phyloP scores from a whole-genome alignment of 2,329 filamentous ascomycete genomes.

The Diaporthe citrichinensis region DNA sequence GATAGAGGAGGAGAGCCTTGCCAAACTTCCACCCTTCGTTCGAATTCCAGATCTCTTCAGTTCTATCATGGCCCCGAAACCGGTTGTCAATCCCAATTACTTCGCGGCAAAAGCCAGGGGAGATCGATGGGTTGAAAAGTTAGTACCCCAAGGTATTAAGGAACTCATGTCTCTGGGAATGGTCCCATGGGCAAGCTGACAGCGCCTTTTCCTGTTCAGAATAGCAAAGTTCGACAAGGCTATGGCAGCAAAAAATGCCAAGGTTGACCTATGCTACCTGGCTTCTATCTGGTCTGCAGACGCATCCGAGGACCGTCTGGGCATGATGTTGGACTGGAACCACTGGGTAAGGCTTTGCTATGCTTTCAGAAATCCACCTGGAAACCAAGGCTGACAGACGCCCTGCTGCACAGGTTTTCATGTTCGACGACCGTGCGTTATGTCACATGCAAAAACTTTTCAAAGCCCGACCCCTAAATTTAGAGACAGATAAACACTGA shows the following conservation, averaged over 20 bases:
- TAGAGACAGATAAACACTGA: background rate
- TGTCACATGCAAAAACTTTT: background rate
- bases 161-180: no score
- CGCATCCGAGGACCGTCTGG: background rate
- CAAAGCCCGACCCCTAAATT: background rate
- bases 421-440: background rate
- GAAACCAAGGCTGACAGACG: background rate
- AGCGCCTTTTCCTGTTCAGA: background rate
- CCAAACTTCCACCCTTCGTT: background rate
- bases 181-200: background rate
- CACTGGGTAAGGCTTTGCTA: background rate
- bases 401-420: background rate
- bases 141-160: background rate
- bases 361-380: background rate
- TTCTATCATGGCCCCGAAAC: background rate
- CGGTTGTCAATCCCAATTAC: background rate
- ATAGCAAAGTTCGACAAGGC: background rate
- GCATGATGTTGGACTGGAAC: constrained; percentile 8
- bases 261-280: background rate
- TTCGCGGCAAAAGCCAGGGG: background rate
- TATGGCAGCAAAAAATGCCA: background rate
- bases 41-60: background rate
- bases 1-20: background rate
- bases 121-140: constrained; percentile 5
- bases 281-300: constrained; percentile 4